phyloP scores from a whole-genome alignment of 176 grass and related monocot species.

The Oryza nivara region DNA sequence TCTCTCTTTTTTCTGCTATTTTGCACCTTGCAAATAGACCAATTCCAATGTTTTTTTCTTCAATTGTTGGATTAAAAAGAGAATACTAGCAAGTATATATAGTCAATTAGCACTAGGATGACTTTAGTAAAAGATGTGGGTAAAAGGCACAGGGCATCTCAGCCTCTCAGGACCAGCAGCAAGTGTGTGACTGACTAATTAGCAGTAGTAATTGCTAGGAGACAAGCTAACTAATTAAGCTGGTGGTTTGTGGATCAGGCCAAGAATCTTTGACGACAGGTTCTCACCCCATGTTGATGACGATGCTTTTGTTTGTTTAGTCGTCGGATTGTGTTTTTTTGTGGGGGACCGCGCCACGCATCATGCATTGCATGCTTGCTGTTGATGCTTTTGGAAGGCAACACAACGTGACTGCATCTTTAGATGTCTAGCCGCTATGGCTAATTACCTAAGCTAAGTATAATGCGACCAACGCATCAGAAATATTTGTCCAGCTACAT shows the following conservation, averaged over 20 bases:
- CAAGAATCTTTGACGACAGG: slow-evolving; percentile 15
- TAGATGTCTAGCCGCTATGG: not conserved
- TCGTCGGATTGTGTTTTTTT: not conserved
- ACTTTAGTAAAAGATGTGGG: not conserved
- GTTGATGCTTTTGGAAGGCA: slow-evolving; percentile 30
- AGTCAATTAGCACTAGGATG: slow-evolving; percentile 12
- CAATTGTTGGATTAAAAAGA: not conserved
- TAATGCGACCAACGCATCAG: not conserved
- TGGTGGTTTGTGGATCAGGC: slow-evolving; percentile 8
- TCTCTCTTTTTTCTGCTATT: not conserved
- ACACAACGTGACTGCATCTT: not conserved
- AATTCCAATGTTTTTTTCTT: not conserved
- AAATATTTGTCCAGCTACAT: not conserved
- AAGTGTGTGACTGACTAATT: not conserved
- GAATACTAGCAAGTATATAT: not conserved
- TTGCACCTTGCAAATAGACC: not conserved
- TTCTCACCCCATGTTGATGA: not conserved
- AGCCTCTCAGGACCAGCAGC: not conserved
- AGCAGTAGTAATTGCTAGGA: not conserved
- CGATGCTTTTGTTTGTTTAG: slow-evolving; percentile 16
- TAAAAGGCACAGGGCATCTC: not conserved
- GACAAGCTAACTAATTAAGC: not conserved
- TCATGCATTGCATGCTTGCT: not conserved
- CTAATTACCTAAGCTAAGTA: not conserved
- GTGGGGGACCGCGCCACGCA: not conserved